Evolutionary conservation across 371 early-diverging fungal species (phyloP).

Genomic region (Apophysomyces ossiformis): DNA sequence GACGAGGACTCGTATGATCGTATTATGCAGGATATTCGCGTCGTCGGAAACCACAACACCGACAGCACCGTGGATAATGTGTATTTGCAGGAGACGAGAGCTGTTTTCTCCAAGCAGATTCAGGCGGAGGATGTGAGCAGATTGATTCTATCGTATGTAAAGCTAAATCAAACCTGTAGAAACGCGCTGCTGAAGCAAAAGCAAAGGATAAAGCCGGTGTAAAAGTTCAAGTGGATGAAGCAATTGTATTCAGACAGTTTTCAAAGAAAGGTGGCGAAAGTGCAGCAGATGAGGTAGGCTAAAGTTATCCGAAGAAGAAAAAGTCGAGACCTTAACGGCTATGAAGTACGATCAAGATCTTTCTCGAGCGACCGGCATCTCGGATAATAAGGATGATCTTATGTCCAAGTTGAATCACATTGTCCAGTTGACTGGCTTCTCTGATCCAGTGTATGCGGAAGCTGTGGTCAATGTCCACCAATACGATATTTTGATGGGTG

Average conservation of each 20-base stretch:
- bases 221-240: conserved; percentile 87
- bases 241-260: conserved; percentile 88
- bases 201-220: conserved; percentile 68
- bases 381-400: conserved; percentile 71
- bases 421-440: conserved; percentile 96
- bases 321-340: neutral
- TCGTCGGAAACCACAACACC: conserved; percentile 65
- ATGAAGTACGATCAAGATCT: conserved; percentile 81
- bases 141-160: neutral
- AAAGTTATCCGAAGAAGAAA: neutral
- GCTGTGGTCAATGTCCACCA: conserved; percentile 96
- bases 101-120: conserved; percentile 83
- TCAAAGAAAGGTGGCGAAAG: conserved; percentile 72
- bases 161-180: conserved; percentile 13
- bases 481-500: conserved; percentile 93
- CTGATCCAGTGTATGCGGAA: conserved; percentile 99
- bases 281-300: conserved; percentile 70
- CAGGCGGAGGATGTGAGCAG: conserved; percentile 66
- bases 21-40: conserved; percentile 87
- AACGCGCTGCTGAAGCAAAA: conserved; percentile 58
- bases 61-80: conserved; percentile 65
- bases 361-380: conserved; percentile 84
- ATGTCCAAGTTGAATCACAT: conserved; percentile 90
- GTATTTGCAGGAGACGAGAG: conserved; percentile 80
- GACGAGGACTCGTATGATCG: conserved; percentile 97